Evolutionary conservation across 495 filamentous ascomycete genomes (phyloP).

Genomic region (Penicillium argentinense): DNA sequence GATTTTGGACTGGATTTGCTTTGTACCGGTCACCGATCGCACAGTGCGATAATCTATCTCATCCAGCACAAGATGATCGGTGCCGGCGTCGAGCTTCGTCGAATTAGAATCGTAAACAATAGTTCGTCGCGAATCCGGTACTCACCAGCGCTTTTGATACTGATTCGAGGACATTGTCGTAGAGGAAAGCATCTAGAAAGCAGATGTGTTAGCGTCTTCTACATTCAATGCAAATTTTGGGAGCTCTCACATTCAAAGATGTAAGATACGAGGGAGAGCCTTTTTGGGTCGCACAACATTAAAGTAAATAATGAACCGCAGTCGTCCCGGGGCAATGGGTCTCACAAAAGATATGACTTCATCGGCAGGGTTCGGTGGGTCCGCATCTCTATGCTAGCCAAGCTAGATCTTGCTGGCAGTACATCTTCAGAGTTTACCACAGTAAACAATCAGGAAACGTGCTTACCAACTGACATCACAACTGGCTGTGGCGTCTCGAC

Average conservation of each 20-base stretch:
- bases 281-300: slow-evolving; percentile 19
- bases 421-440: no score
- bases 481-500: no score
- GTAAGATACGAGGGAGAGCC: slow-evolving; percentile 18
- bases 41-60: slow-evolving; percentile 28
- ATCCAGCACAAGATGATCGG: slow-evolving; percentile 18
- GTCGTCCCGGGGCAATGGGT: no score
- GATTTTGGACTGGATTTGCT: slow-evolving; percentile 29
- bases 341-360: no score
- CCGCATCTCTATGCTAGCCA: no score
- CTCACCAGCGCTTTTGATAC: slow-evolving; percentile 18
- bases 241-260: slow-evolving; percentile 28
- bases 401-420: no score
- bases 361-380: no score
- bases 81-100: slow-evolving; percentile 14
- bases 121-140: background rate
- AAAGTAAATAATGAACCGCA: no score
- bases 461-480: no score
- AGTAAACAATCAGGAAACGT: no score
- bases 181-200: slow-evolving; percentile 18
- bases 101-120: background rate
- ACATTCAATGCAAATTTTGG: background rate
- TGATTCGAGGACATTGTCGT: slow-evolving; percentile 28
- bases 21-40: slow-evolving; percentile 20
- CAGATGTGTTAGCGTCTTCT: background rate